Evolutionary conservation across 805 yeast species (phyloP).

Genomic region (Yamadazyma insecticola): DNA sequence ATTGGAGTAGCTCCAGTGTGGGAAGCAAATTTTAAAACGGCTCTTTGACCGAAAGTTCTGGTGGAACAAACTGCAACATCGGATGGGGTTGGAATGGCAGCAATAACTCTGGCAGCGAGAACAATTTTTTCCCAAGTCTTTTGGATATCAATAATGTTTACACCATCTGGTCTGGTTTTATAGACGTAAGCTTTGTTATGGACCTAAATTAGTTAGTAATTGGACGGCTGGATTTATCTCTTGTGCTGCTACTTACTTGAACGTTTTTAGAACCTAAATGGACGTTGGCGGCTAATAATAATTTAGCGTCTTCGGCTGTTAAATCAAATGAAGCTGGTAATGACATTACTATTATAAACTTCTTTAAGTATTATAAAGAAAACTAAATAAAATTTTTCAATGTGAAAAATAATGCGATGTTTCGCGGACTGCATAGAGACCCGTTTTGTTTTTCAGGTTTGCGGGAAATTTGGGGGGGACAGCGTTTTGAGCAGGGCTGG

Average conservation of each 20-base stretch:
- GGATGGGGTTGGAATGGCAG: constrained; percentile 97
- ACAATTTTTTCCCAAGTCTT: constrained; percentile 99
- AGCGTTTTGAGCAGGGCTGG: too few species aligned
- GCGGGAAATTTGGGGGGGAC: too few species aligned
- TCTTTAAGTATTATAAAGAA: constrained; percentile 4
- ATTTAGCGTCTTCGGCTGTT: constrained; percentile 98
- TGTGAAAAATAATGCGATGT: constrained; percentile 6
- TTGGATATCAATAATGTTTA: constrained; percentile 95
- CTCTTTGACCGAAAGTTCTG: constrained; percentile 99
- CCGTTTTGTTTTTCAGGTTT: not conserved
- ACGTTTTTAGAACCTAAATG: constrained; percentile 99
- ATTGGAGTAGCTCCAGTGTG: constrained; percentile 99
- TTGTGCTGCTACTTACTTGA: constrained; percentile 64
- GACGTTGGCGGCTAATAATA: constrained; percentile 98
- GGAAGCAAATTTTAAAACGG: constrained; percentile 98
- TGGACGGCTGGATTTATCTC: too few species aligned
- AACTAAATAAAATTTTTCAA: constrained; percentile 7
- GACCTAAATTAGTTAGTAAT: constrained; percentile 49
- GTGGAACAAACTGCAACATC: constrained; percentile 99
- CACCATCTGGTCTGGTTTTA: constrained; percentile 99
- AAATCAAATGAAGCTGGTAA: constrained; percentile 85
- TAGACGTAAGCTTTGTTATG: constrained; percentile 96
- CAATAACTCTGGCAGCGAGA: constrained; percentile 99
- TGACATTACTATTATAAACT: constrained; percentile 50
- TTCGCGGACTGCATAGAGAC: constrained; percentile 9